Evolutionary conservation across 371 early-diverging fungal genomes (phyloP).

Genomic region (Lichtheimia hyalospora): DNA sequence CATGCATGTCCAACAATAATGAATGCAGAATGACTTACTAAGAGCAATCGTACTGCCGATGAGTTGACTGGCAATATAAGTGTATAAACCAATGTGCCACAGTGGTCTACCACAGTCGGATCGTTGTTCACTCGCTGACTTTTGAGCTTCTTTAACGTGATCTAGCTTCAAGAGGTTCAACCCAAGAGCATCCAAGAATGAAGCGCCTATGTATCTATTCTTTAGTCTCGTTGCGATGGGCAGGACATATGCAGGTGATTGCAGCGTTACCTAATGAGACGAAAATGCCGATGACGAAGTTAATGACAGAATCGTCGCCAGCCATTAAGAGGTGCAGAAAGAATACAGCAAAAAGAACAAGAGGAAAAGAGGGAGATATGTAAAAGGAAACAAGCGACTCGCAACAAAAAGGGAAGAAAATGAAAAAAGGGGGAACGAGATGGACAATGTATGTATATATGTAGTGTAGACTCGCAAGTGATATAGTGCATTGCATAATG

Average conservation of each 20-base stretch:
- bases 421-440: background rate
- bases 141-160: conserved; percentile 61
- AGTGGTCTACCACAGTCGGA: conserved; percentile 65
- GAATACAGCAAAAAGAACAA: background rate
- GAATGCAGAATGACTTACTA: conserved; percentile 50
- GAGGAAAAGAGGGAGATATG: conserved; percentile 7
- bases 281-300: conserved; percentile 65
- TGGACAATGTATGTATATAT: no score
- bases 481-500: no score
- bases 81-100: conserved; percentile 71
- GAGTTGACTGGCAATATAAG: conserved; percentile 64
- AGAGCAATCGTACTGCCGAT: conserved; percentile 71
- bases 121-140: conserved; percentile 43
- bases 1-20: no score
- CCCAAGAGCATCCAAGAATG: conserved; percentile 72
- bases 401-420: conserved; percentile 19
- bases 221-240: background rate
- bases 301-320: conserved; percentile 38
- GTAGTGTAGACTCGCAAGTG: no score
- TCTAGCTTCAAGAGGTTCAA: conserved; percentile 67
- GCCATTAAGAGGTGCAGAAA: conserved; percentile 24
- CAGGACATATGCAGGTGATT: no score
- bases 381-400: conserved; percentile 5
- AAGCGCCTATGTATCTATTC: conserved; percentile 31
- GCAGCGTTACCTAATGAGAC: conserved; percentile 51